phyloP scores from a whole-genome alignment of 2,329 filamentous ascomycete species.

The Dothistroma septosporum region DNA sequence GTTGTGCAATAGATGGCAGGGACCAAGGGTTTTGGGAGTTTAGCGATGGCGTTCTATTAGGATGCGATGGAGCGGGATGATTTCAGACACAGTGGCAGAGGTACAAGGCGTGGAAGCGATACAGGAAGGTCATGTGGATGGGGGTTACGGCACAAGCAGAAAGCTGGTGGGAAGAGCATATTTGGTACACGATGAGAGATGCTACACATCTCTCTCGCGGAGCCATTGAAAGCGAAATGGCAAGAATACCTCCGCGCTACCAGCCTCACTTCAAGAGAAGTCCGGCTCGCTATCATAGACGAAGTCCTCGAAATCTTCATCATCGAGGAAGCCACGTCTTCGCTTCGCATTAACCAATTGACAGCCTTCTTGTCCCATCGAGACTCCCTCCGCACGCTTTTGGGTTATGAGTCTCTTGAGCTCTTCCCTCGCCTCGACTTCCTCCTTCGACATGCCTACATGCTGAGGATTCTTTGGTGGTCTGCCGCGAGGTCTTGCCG shows the following conservation, averaged over 20 bases:
- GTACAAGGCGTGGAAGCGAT: too few relatives aligned
- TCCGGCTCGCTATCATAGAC: conserved; percentile 26
- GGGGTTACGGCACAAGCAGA: too few relatives aligned
- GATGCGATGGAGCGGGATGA: too few relatives aligned
- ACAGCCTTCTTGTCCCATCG: conserved; percentile 51
- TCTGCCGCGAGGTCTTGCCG: background rate
- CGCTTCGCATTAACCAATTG: conserved; percentile 52
- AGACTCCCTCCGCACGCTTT: conserved; percentile 51
- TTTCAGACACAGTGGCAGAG: background rate
- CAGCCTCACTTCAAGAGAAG: conserved; percentile 3
- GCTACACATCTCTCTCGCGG: background rate
- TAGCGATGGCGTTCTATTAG: too few relatives aligned
- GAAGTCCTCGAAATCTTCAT: conserved; percentile 47
- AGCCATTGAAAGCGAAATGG: background rate
- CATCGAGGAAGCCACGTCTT: conserved; percentile 47
- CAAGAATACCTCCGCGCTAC: background rate
- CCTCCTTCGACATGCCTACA: conserved; percentile 34
- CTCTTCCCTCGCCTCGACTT: conserved; percentile 41
- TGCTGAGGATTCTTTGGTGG: conserved; percentile 8
- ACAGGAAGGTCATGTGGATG: background rate
- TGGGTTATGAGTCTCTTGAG: conserved; percentile 48
- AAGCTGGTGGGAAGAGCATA: background rate
- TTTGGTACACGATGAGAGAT: background rate
- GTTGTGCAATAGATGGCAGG: background rate
- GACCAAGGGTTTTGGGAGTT: too few relatives aligned